Percentiles rank a stretch among this genome's conserved stretches.
phyloP scores from a whole-genome alignment of 345 rosid species.

The Gossypium herbaceum region DNA sequence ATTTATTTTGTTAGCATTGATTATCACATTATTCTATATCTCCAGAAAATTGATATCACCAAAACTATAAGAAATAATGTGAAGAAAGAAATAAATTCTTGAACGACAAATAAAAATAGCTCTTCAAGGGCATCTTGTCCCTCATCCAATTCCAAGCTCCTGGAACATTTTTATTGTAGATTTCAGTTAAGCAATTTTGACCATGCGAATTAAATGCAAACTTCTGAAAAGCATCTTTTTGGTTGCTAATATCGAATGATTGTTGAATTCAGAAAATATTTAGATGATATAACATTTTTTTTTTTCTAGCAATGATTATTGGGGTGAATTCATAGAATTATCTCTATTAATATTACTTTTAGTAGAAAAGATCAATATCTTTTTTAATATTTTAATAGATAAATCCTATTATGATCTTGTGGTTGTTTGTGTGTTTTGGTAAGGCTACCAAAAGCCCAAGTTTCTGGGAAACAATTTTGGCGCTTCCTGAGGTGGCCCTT shows the following conservation, averaged over 20 bases:
- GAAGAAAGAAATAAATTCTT: not conserved
- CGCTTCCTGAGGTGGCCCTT: not conserved
- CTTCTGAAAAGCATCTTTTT: not conserved
- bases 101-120: not conserved
- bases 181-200: not conserved
- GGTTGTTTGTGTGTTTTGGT: not conserved
- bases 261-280: not conserved
- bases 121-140: not conserved
- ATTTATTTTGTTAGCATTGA: not conserved
- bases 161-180: not conserved
- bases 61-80: not conserved
- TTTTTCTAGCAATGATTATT: not conserved
- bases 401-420: not conserved
- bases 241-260: not conserved
- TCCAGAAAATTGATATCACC: not conserved
- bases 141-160: not conserved
- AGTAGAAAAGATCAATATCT: not conserved
- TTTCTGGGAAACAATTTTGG: constrained; percentile 8
- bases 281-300: not conserved
- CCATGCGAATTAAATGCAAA: not conserved
- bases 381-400: not conserved
- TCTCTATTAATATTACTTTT: not conserved
- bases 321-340: not conserved
- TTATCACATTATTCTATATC: not conserved
- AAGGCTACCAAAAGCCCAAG: constrained; percentile 5